Conservation (phyloP, 1,139 yeast species). For the Nakaseomyces nivariensis region DNA sequence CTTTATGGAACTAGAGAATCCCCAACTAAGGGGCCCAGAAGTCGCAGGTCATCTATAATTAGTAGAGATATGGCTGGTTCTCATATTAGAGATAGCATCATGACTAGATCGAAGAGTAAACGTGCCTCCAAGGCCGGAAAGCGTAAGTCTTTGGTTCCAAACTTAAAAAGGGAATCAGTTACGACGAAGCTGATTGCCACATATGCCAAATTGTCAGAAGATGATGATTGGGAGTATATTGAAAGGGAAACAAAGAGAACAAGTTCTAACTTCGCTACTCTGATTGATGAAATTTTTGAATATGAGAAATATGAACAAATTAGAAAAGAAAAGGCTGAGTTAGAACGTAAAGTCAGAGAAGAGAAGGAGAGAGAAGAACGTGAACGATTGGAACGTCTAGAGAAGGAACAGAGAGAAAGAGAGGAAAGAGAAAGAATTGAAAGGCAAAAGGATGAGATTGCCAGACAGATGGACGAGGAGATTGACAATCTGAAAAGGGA, state of each 20-base stretch:
- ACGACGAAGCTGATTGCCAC: slow-evolving; percentile 56
- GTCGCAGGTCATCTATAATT: slow-evolving; percentile 21
- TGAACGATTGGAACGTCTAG: slow-evolving; percentile 7
- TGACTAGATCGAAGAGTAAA: slow-evolving; percentile 12
- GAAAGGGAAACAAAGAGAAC: slow-evolving; percentile 68
- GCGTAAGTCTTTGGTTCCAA: slow-evolving; percentile 32
- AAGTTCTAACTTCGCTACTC: slow-evolving; percentile 64
- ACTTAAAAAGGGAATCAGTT: slow-evolving; percentile 49
- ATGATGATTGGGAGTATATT: slow-evolving; percentile 59
- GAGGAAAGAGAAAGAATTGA: slow-evolving; percentile 14
- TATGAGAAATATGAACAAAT: slow-evolving; percentile 35
- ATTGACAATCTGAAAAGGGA: slow-evolving; percentile 20
- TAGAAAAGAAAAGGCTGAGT: slow-evolving; percentile 41
- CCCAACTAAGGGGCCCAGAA: slow-evolving; percentile 25
- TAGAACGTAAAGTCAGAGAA: slow-evolving; percentile 35
- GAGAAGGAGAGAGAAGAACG: slow-evolving; percentile 10
- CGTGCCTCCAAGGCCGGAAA: slow-evolving; percentile 27
- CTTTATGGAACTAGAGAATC: slow-evolving; percentile 18
- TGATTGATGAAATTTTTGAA: slow-evolving; percentile 63
- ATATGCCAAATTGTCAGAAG: slow-evolving; percentile 55
- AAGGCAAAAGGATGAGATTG: slow-evolving; percentile 13
- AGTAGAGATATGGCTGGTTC: slow-evolving; percentile 24
- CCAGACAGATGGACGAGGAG: slow-evolving; percentile 21
- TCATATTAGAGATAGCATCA: slow-evolving; percentile 26
- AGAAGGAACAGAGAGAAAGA: slow-evolving; percentile 8